Percentiles rank a stretch among this genome's conserved stretches.
Conservation (phyloP, 345 rosid species). For the Orychophragmus violaceus region DNA sequence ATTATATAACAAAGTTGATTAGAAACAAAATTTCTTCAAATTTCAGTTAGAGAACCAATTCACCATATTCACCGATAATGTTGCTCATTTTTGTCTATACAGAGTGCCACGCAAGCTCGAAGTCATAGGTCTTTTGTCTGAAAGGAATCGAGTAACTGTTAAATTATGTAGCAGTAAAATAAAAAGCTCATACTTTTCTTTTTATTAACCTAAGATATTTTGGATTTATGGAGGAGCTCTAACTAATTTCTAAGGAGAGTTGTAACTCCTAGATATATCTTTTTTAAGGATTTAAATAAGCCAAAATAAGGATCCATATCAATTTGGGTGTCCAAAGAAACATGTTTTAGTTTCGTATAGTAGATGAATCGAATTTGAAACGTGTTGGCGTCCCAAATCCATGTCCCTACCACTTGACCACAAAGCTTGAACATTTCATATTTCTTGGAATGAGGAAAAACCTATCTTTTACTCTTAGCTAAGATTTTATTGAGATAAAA, state of each 20-base stretch:
- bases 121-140: slow-evolving; percentile 7
- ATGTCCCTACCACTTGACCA: too few species aligned
- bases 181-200: neutral
- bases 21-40: neutral
- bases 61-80: neutral
- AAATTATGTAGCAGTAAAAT: neutral
- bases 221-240: too few species aligned
- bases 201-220: too few species aligned
- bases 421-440: too few species aligned
- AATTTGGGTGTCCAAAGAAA: too few species aligned
- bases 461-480: neutral
- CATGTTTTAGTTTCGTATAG: too few species aligned
- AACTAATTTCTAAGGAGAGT: too few species aligned
- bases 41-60: neutral
- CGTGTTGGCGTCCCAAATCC: too few species aligned
- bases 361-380: too few species aligned
- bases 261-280: neutral
- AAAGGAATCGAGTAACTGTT: slow-evolving; percentile 10
- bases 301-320: too few species aligned
- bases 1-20: neutral
- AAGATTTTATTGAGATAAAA: neutral
- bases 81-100: neutral
- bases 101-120: neutral
- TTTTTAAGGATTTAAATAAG: neutral
- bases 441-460: too few species aligned